Base-by-base conservation (phyloP, 2,329 filamentous ascomycete species). In the Talaromyces sp. region DNA sequence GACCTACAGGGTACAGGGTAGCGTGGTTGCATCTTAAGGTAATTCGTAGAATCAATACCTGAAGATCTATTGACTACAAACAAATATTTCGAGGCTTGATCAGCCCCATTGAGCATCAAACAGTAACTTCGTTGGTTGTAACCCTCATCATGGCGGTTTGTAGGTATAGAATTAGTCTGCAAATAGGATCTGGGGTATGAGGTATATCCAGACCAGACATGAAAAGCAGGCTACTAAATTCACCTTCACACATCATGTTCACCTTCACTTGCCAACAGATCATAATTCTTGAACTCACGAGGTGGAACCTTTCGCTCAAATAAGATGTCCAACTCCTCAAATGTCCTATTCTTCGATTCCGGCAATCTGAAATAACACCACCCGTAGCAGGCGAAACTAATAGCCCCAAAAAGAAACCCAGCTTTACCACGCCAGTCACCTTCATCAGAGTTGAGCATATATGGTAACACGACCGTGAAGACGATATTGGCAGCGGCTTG, bases 291-390 rank as follows among this genome's bases (percentile, higher is more conserved):
- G 43, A 75, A 80, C 41, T 76, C 74, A 41, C 75, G 70, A 11
- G 78, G 75, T 37, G 73, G 70, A 9, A 78, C 71, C 52, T 71
- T 74, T 58, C 73, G 71, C 65, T 78, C 72, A 66, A 82, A 82
- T 43, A 81, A 60, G 10, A 79, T 72, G 65, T 80, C 79, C 14
- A 81, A 63, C 68, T 81, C 79, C 24, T 73, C 73, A 68, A 74
- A 78, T 4, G 76, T 76, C 49, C 77, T 66, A 19, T 73, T 76
- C 60, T 73, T 76, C 0, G 75, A 71, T 63, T 80, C 78, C 5
- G 77, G 76, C 13, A 79, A 66, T 7, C 75, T 69, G 66, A 73
- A 79, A 67, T 72, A 79, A 47, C 73, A 73, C 75, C 75, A 78
- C 3, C 75, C 45, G 3, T 75, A 66, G 39, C 71, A 74, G 13